These are phyloP conservation scores for Begonia peltatifolia DNA, from an alignment of 306 rosid genomes.

Conservation along the genomic window DNA sequence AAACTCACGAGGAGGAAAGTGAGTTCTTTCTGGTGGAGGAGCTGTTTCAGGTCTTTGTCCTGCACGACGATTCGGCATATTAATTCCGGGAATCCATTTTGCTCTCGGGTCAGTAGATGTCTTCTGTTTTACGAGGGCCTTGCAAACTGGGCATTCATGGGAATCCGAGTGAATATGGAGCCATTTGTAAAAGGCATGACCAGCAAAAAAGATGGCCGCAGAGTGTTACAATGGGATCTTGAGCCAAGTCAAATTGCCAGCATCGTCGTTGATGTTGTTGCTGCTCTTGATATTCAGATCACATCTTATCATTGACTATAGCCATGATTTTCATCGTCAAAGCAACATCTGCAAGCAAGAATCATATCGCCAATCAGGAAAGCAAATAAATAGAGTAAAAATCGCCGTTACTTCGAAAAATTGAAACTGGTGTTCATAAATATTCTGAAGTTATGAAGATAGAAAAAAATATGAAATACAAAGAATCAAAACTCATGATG, in stretches of 20 bases:
- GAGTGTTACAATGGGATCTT: constrained; percentile 71
- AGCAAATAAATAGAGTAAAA: too few species aligned
- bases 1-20: constrained; percentile 46
- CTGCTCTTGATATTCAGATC: constrained; percentile 16
- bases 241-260: constrained; percentile 68
- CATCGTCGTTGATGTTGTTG: constrained; percentile 37
- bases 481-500: too few species aligned
- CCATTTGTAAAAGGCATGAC: constrained; percentile 88
- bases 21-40: constrained; percentile 54
- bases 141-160: constrained; percentile 72
- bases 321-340: too few species aligned
- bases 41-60: constrained; percentile 85
- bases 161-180: constrained; percentile 65
- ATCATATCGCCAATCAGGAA: too few species aligned
- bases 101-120: constrained; percentile 76
- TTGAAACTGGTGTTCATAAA: too few species aligned
- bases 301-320: neutral
- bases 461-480: too few species aligned
- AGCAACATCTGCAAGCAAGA: too few species aligned
- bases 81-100: constrained; percentile 44
- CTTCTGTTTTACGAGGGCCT: constrained; percentile 77
- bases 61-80: constrained; percentile 61
- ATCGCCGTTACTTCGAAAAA: too few species aligned
- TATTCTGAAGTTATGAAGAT: too few species aligned
- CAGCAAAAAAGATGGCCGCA: constrained; percentile 94